Evolutionary conservation across 2,329 filamentous ascomycete species (phyloP), one percentile per base, ranked within the genome.

Genomic region (Herpotrichia juniperi): DNA sequence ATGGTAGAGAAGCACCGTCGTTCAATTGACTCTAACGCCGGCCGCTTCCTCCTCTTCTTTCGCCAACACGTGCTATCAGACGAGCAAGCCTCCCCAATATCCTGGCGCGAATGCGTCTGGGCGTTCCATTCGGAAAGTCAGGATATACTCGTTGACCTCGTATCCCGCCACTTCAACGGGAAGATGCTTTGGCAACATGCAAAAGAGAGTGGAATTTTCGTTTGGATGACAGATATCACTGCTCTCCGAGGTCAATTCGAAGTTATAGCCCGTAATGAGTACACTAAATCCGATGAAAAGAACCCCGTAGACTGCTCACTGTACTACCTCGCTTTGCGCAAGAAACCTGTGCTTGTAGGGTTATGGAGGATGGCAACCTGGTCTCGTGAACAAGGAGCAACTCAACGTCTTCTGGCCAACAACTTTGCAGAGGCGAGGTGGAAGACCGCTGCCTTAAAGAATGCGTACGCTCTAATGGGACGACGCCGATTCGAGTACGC

Each of bases 361-460:
- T 80, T 99, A 0, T 99, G 94, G 94, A 86, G 96, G 16, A 97
- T 97, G 84, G 93, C 94, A 5, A 86, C 80, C 34, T 94, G 94
- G 87, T 89, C 96, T 63, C 85, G 83, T 51, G 96, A 99, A 72
- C 94, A 97, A 73, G 79, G 74, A 2, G 86, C 89, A 0, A 99
- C 94, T 0, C 84, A 88, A 53, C 86, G 84, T 54, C 81, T 99
- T 25, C 79, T 99, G 19, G 83, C 88, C n/a, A 96, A 97, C 66
- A 92, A 97, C 71, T 99, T 99, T 72, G 81, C 85, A 3, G 90
- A 96, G 56, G 82, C 87, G 0, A 88, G 90, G 61, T 97, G 94
- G 90, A 89, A 85, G 70, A 96, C 90, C 1, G 86, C 91, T 4
- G 94, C 94, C 0, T 78, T 96, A 53, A 99, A 99, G 75, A 99